Base-by-base conservation (phyloP, 257 asterid genomes). In the Solanum appendiculatum region DNA sequence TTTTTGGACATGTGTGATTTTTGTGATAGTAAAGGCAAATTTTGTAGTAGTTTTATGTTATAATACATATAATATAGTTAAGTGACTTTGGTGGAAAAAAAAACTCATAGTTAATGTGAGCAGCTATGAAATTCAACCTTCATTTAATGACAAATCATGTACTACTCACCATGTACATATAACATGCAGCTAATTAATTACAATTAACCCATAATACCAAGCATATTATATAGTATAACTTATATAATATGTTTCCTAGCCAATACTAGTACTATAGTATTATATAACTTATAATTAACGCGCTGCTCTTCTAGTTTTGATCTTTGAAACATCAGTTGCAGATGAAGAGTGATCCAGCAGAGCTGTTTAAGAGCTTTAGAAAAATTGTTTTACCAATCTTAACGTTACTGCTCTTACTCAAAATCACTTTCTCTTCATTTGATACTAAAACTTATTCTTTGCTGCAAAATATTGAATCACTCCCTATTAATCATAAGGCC, bases 341-440 rank as follows among this genome's bases (percentile, higher is more conserved):
- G 63, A 88, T 88, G 90, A 88, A 88, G 85, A 39, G 39, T 72
- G 48, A 36, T 37, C 11, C 27, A 5, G 72, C 44, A 33, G 87
- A 68, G 84, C 14, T 77, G 36, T 81, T 82, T 16, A 54, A 56
- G 4, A 77, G 34, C 31, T 39, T 85, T 54, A 78, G 83, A 69
- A 85, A 63, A 9, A 15, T 51, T 34, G 54, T 88, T 34, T 29
- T 88, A 37, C 90, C 90, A 88, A 37, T 78, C 75, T 23, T 78
- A 6, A 44, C 88, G 27, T 75, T 85, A 75, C 31, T 56, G 12
- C 75, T 88, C 39, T 42, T 88, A 80, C 20, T 85, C 44, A 44
- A 84, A 54, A 31, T 85, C 36, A 23, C 54, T 5, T 36, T 85
- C 34, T 85, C 40, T 31, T 83, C 80, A 29, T 48, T 54, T 36